Evolutionary conservation across 176 grass and related monocot genomes (phyloP).

Genomic region (Stipa capillata): DNA sequence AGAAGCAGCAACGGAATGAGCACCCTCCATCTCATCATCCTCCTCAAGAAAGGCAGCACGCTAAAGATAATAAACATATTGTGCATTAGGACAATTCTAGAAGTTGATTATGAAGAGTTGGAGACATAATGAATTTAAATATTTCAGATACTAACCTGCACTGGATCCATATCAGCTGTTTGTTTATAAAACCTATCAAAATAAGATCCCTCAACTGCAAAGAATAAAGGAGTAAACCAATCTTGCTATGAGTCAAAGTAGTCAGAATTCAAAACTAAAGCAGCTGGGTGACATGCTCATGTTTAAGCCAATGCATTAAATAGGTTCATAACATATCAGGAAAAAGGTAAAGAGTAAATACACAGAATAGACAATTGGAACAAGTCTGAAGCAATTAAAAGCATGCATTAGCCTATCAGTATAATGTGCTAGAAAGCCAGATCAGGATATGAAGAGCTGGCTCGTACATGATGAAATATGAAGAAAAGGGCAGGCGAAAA

Average conservation of each 20-base stretch:
- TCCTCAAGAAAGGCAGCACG: constrained; percentile 88
- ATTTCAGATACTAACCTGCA: constrained; percentile 50
- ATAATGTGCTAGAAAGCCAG: background rate
- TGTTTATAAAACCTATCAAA: constrained; percentile 85
- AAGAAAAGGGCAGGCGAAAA: background rate
- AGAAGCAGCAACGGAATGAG: constrained; percentile 77
- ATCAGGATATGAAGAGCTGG: background rate
- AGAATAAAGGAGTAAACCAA: constrained; percentile 7
- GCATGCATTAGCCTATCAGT: background rate
- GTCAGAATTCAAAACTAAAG: background rate
- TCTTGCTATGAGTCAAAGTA: background rate
- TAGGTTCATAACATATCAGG: background rate
- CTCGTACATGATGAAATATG: background rate
- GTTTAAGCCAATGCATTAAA: constrained; percentile 1
- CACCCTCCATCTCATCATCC: constrained; percentile 95
- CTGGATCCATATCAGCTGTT: constrained; percentile 81
- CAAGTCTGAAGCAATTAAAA: background rate
- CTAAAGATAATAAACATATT: constrained; percentile 35
- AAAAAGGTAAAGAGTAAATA: background rate
- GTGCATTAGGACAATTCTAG: background rate
- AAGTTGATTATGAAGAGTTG: background rate
- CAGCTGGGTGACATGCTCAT: background rate
- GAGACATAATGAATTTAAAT: background rate
- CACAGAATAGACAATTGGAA: background rate
- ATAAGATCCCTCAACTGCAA: constrained; percentile 83